Conservation (phyloP, 2,329 filamentous ascomycete species). For the Thielaviopsis cerberus region DNA sequence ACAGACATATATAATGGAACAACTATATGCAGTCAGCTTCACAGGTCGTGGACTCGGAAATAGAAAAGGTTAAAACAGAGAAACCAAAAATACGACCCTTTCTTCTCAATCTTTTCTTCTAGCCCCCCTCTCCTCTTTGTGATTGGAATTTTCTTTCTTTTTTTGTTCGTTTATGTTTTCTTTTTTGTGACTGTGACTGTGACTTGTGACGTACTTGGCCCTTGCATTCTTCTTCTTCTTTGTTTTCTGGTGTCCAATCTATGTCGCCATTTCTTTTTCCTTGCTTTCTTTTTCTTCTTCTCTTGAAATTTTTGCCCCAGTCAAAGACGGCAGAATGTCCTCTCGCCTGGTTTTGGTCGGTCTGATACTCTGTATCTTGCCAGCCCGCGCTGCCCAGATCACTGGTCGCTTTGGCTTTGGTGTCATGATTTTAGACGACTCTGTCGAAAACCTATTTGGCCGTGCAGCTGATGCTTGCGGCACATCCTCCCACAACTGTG, state of each 20-base stretch:
- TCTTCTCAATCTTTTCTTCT: no score
- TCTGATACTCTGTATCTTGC: neutral
- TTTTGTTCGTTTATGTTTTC: neutral
- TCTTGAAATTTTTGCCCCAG: neutral
- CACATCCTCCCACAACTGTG: constrained; percentile 4
- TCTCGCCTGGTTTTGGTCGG: neutral
- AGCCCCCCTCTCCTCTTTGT: neutral
- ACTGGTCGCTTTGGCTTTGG: neutral
- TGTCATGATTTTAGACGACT: neutral
- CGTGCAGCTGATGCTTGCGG: neutral
- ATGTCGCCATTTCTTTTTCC: neutral
- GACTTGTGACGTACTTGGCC: no score
- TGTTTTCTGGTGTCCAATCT: neutral
- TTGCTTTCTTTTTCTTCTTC: neutral
- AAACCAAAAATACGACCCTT: no score
- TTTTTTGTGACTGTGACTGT: no score
- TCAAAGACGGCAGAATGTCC: neutral
- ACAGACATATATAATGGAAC: no score
- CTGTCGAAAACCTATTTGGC: neutral
- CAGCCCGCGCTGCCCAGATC: neutral
- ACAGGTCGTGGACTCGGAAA: no score
- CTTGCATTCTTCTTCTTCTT: neutral
- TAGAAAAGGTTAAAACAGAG: no score
- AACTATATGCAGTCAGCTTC: no score
- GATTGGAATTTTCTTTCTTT: neutral